Conservation (phyloP, 345 rosid genomes). For the Ceriops tagal region DNA sequence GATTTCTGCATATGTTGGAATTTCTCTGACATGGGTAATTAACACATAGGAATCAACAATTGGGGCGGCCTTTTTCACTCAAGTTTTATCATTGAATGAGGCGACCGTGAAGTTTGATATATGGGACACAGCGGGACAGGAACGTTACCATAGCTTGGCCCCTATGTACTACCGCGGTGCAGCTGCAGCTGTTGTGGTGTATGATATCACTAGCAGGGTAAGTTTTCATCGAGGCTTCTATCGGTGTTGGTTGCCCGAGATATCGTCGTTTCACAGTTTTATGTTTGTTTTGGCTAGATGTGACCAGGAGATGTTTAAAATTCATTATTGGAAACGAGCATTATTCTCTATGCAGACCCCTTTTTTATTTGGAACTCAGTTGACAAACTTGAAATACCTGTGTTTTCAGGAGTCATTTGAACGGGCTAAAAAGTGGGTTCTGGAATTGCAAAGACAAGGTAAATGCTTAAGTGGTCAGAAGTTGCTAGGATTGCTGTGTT, state of each 20-base stretch:
- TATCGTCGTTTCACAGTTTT: not conserved
- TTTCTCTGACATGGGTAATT: slow-evolving; percentile 10
- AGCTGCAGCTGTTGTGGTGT: slow-evolving; percentile 76
- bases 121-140: slow-evolving; percentile 91
- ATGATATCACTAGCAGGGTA: slow-evolving; percentile 77
- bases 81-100: slow-evolving; percentile 63
- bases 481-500: too few relatives aligned
- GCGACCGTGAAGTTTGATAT: slow-evolving; percentile 69
- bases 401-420: slow-evolving; percentile 53
- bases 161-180: slow-evolving; percentile 89
- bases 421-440: slow-evolving; percentile 64
- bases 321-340: not conserved
- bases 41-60: slow-evolving; percentile 62
- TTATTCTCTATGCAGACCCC: not conserved
- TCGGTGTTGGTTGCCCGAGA: too few relatives aligned
- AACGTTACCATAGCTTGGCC: slow-evolving; percentile 78
- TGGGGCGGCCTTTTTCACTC: slow-evolving; percentile 83
- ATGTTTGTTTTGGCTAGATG: not conserved
- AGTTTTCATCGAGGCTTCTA: not conserved
- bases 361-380: not conserved
- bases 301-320: too few relatives aligned
- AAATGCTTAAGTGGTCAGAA: not conserved
- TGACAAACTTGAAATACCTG: not conserved
- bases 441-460: slow-evolving; percentile 72
- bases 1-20: not conserved